These are phyloP conservation scores for Chondrus crispus DNA, from an alignment of 23 red algal genomes.

Conservation along the genomic window DNA sequence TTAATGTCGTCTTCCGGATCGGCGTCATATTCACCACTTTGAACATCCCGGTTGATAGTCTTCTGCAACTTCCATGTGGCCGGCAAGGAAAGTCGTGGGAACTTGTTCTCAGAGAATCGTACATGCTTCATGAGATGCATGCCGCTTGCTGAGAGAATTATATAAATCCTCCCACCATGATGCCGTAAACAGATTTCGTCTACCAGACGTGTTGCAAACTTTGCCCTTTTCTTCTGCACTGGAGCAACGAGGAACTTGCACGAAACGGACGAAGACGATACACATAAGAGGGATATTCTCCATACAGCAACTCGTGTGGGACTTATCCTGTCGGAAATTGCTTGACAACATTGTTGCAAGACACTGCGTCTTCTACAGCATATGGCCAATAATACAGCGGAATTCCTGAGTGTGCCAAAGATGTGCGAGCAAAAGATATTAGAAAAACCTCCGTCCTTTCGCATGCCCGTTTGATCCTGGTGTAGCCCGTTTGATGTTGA, in stretches of 20 bases:
- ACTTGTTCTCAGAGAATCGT: conserved; percentile 4
- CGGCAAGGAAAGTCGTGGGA: neutral
- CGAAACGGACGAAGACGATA: neutral
- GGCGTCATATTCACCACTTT: no score
- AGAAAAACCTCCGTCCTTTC: neutral
- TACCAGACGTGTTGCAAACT: neutral
- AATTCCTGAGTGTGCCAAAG: neutral
- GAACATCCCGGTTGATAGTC: no score
- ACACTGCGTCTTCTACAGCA: neutral
- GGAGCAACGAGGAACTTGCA: neutral
- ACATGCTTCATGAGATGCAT: neutral
- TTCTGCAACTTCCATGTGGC: no score
- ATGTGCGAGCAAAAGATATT: neutral
- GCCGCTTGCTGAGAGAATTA: neutral
- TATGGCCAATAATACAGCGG: neutral
- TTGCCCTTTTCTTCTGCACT: neutral
- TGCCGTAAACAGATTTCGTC: neutral
- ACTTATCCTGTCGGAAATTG: neutral
- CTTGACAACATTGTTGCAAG: neutral
- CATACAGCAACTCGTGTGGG: neutral
- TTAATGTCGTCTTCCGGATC: no score
- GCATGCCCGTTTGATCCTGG: no score
- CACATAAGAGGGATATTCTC: neutral
- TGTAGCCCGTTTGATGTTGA: conserved; percentile 13
- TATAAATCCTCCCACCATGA: neutral